A percentile compares a stretch with the other conserved stretches of the same genome.
Conservation (phyloP, 2,329 filamentous ascomycete genomes). For the Ceratocystis lukuohia region DNA sequence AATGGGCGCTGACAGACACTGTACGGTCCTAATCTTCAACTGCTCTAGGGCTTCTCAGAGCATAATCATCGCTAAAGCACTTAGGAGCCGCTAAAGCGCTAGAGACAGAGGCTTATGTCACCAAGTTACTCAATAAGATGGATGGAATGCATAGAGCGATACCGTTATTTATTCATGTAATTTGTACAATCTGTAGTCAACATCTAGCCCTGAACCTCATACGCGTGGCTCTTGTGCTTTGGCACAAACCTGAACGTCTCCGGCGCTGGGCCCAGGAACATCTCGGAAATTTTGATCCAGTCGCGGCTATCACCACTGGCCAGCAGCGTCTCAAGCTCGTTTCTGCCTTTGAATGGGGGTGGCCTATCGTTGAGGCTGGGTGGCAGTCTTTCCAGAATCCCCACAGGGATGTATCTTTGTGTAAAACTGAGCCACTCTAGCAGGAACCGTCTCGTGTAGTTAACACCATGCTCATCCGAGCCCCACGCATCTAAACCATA, state of each 20-base stretch:
- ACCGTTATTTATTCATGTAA: no score
- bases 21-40: neutral
- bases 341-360: slow-evolving; percentile 66
- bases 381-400: slow-evolving; percentile 75
- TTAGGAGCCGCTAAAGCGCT: no score
- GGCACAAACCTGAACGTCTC: slow-evolving; percentile 87
- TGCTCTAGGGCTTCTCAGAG: neutral
- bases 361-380: slow-evolving; percentile 81
- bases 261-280: slow-evolving; percentile 89
- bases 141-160: no score
- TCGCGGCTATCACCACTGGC: slow-evolving; percentile 85
- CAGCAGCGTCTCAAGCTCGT: slow-evolving; percentile 88
- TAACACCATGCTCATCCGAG: slow-evolving; percentile 84
- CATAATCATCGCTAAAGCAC: neutral
- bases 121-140: no score
- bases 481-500: slow-evolving; percentile 94
- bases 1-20: neutral
- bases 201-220: slow-evolving; percentile 52
- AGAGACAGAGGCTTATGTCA: no score
- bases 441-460: slow-evolving; percentile 79
- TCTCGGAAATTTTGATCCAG: slow-evolving; percentile 99
- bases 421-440: slow-evolving; percentile 94
- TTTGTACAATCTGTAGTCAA: neutral
- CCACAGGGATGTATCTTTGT: slow-evolving; percentile 80
- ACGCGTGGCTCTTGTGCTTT: slow-evolving; percentile 92